Conservation (phyloP, 805 yeast species). For the Komagataella populi region DNA sequence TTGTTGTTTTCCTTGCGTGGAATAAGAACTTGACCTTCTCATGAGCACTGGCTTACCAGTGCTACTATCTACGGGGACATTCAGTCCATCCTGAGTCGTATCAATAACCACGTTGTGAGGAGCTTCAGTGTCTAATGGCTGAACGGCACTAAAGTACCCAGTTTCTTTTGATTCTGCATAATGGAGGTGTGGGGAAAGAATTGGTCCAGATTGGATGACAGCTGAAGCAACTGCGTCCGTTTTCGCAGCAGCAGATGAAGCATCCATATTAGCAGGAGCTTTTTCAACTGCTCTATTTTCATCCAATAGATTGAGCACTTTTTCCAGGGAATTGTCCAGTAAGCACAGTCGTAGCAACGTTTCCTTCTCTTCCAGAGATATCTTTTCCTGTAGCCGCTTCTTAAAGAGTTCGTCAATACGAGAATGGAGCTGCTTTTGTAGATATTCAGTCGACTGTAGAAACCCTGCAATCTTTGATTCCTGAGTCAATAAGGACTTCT, state of each 20-base stretch:
- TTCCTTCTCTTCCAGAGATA: constrained; percentile 43
- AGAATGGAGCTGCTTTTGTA: constrained; percentile 35
- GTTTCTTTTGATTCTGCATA: constrained; percentile 3
- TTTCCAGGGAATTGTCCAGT: constrained; percentile 39
- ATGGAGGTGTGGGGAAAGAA: constrained; percentile 28
- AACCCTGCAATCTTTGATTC: constrained; percentile 34
- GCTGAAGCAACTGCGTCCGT: constrained; percentile 11
- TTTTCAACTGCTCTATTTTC: constrained; percentile 13
- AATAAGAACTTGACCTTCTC: constrained; percentile 50
- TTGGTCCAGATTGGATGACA: constrained; percentile 38
- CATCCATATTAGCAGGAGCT: constrained; percentile 1
- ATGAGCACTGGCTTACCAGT: constrained; percentile 65
- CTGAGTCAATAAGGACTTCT: constrained; percentile 21
- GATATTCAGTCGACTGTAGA: constrained; percentile 33
- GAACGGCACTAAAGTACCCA: background rate
- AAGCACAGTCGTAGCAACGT: constrained; percentile 37
- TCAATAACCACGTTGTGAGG: constrained; percentile 71
- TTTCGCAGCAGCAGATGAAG: background rate
- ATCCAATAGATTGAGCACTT: constrained; percentile 35
- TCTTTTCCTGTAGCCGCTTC: constrained; percentile 27
- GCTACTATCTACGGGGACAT: constrained; percentile 45
- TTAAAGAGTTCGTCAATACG: constrained; percentile 36
- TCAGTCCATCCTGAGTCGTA: constrained; percentile 35
- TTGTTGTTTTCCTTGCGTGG: constrained; percentile 57
- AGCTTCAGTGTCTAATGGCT: constrained; percentile 13